phyloP scores from a whole-genome alignment of 2,329 filamentous ascomycete genomes.

The Pyrenophora tritici-repentis region DNA sequence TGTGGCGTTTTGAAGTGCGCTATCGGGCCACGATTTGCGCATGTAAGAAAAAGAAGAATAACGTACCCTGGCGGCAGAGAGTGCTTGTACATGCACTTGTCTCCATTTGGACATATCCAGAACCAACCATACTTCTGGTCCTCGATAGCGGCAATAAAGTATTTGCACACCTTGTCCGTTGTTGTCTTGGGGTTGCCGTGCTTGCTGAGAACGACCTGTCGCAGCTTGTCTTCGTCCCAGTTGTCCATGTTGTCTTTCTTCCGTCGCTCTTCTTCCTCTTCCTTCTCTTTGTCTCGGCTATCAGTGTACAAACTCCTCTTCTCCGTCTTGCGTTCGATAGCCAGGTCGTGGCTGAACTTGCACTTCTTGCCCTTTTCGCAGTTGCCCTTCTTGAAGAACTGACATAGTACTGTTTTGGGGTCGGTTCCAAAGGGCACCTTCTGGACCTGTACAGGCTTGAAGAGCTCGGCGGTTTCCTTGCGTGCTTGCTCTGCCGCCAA shows the following conservation, averaged over 20 bases:
- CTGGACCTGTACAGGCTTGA: constrained; percentile 93
- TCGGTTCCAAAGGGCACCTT: constrained; percentile 98
- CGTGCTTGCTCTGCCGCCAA: constrained; percentile 83
- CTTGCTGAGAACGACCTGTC: constrained; percentile 89
- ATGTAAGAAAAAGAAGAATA: constrained; percentile 1
- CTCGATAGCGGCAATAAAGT: constrained; percentile 94
- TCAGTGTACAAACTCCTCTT: constrained; percentile 94
- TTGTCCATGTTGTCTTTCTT: constrained; percentile 92
- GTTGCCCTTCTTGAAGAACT: constrained; percentile 95
- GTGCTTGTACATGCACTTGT: constrained; percentile 99
- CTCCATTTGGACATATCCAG: constrained; percentile 94
- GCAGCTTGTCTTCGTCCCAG: constrained; percentile 97
- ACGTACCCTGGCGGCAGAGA: constrained; percentile 90
- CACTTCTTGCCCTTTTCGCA: constrained; percentile 94
- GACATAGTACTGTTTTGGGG: constrained; percentile 94
- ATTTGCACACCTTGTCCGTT: constrained; percentile 99
- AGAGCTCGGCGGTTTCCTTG: constrained; percentile 77
- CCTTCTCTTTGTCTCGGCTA: constrained; percentile 72
- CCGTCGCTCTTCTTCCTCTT: constrained; percentile 74
- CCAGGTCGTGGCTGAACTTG: constrained; percentile 94
- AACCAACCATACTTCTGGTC: constrained; percentile 99
- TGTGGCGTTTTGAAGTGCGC: no score
- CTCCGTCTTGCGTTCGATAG: constrained; percentile 86
- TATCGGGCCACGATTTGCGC: no score
- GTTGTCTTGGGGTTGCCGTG: constrained; percentile 95